A percentile compares a stretch with the other conserved stretches of the same genome.
phyloP scores from a whole-genome alignment of 768 basidiomycete species.

The Mycena galericulata region DNA sequence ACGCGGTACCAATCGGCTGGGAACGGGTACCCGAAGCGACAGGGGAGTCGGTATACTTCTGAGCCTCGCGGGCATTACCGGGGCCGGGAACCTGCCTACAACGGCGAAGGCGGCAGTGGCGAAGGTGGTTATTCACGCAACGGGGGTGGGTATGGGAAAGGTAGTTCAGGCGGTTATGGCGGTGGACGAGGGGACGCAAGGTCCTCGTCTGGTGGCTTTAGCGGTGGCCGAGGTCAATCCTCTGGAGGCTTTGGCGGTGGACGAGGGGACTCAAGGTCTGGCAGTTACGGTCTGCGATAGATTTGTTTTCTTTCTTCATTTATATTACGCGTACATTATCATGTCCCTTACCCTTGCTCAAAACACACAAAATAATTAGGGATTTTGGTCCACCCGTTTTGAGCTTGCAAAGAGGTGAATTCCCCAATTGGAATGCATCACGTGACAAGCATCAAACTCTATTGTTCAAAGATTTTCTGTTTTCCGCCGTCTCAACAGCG shows the following conservation, averaged over 20 bases:
- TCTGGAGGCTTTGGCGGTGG: no score
- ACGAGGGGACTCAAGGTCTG: no score
- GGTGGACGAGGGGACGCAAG: background rate
- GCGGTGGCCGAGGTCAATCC: no score
- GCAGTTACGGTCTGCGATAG: no score
- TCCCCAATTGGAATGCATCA: no score
- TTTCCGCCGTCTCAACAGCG: no score
- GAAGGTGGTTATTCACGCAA: background rate
- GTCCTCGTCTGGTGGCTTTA: background rate
- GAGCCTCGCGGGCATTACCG: background rate
- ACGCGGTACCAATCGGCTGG: background rate
- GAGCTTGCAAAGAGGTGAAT: no score
- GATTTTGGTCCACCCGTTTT: no score
- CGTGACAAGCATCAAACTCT: no score
- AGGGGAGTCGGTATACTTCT: background rate
- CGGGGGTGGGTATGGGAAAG: background rate
- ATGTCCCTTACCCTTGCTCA: background rate
- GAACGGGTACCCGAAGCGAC: background rate
- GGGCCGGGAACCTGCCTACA: background rate
- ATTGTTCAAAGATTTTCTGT: no score
- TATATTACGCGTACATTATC: no score
- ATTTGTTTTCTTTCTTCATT: background rate
- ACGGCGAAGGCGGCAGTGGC: background rate
- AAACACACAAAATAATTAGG: no score
- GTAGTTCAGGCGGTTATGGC: background rate